These are phyloP conservation scores for Senecio squalidus DNA, from an alignment of 140 eudicot species.

Conservation along the genomic window DNA sequence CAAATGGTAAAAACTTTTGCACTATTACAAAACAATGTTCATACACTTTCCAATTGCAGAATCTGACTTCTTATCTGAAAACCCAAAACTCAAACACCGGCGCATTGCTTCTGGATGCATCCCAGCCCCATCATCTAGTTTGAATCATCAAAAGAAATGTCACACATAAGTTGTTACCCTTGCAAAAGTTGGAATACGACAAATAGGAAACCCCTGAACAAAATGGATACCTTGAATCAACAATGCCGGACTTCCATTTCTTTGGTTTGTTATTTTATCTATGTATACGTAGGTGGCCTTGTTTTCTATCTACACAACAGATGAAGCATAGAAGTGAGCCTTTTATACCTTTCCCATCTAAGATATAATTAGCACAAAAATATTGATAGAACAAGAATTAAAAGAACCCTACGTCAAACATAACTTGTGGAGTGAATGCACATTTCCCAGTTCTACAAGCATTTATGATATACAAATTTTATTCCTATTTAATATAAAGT, in stretches of 20 bases:
- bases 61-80: constrained; percentile 73
- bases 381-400: neutral
- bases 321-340: constrained; percentile 11
- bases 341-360: neutral
- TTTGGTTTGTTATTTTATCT: constrained; percentile 61
- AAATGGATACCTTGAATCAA: constrained; percentile 60
- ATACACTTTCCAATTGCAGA: constrained; percentile 86
- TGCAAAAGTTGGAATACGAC: neutral
- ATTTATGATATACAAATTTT: too few relatives aligned
- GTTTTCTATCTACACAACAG: constrained; percentile 62
- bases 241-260: constrained; percentile 73
- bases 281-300: constrained; percentile 65
- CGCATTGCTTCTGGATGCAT: constrained; percentile 92
- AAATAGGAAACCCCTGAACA: constrained; percentile 1
- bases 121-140: constrained; percentile 85
- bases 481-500: neutral
- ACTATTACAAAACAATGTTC: constrained; percentile 18
- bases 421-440: neutral
- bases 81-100: constrained; percentile 89
- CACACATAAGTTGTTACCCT: neutral
- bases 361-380: neutral
- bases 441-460: constrained; percentile 1
- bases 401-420: neutral
- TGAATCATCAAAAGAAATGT: constrained; percentile 13
- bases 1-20: neutral